phyloP scores from a whole-genome alignment of 305 asterid species.

The Fraxinus paxiana region DNA sequence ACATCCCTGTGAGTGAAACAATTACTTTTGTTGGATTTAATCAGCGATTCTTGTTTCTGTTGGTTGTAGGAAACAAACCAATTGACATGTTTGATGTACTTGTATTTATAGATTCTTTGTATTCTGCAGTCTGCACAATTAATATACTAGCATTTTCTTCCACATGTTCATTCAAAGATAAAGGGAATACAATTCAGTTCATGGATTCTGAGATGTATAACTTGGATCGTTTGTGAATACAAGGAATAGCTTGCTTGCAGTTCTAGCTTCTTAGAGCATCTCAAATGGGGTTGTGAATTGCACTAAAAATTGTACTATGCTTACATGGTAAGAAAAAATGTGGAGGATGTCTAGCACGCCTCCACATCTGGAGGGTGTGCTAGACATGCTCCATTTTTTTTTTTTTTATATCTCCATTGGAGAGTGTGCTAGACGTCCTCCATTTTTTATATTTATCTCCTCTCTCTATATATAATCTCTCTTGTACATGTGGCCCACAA shows the following conservation, averaged over 20 bases:
- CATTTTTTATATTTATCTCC: background rate
- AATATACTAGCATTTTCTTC: background rate
- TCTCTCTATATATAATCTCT: background rate
- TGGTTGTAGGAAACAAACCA: background rate
- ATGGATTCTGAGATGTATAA: background rate
- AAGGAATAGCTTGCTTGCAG: background rate
- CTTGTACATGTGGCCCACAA: background rate
- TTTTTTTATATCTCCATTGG: background rate
- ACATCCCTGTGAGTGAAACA: conserved; percentile 67
- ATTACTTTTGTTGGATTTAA: background rate
- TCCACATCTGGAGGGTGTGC: background rate
- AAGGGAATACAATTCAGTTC: conserved; percentile 1
- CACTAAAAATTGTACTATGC: background rate
- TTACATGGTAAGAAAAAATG: background rate
- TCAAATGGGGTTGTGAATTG: conserved; percentile 10
- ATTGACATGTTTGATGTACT: conserved; percentile 13
- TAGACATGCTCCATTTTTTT: background rate
- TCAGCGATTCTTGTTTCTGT: background rate
- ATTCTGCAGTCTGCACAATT: background rate
- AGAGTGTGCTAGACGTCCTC: background rate
- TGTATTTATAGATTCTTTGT: conserved; percentile 5
- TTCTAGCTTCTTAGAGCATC: background rate
- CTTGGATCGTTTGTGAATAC: background rate
- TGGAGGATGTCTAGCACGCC: background rate
- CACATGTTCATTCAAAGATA: conserved; percentile 11